Percentiles rank a stretch among this genome's conserved stretches.
Evolutionary conservation across 192 early-diverging fungal genomes (phyloP).

Genomic region (Diversispora eburnea): DNA sequence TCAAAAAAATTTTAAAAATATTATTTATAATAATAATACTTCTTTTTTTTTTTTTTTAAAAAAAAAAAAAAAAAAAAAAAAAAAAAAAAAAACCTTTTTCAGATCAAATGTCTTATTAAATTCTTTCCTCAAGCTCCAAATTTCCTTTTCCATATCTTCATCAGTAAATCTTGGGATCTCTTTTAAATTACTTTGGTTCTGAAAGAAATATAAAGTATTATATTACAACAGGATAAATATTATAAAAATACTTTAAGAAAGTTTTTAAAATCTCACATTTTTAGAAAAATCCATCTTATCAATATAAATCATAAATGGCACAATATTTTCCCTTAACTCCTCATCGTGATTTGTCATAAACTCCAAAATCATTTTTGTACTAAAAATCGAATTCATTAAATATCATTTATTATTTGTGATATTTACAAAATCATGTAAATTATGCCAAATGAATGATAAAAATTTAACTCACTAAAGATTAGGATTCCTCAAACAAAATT

Average conservation of each 20-base stretch:
- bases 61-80: background rate
- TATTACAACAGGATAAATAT: too few species aligned
- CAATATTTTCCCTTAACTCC: conserved; percentile 19
- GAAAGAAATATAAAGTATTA: too few species aligned
- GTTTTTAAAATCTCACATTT: background rate
- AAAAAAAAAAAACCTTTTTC: background rate
- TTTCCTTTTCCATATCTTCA: conserved; percentile 19
- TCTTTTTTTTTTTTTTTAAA: too few species aligned
- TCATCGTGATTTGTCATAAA: conserved; percentile 24
- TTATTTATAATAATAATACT: too few species aligned
- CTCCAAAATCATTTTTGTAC: conserved; percentile 36
- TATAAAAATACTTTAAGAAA: too few species aligned
- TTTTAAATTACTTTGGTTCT: background rate
- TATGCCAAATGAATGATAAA: background rate
- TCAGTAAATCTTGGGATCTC: conserved; percentile 3
- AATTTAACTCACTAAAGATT: conserved; percentile 45
- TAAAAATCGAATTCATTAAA: background rate
- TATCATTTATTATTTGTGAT: background rate
- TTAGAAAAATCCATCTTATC: conserved; percentile 21
- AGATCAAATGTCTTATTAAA: background rate
- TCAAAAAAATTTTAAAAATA: too few species aligned
- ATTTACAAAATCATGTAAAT: background rate
- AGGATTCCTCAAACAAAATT: conserved; percentile 57
- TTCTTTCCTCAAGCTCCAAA: background rate
- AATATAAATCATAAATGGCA: conserved; percentile 39